A percentile compares a stretch with the other conserved stretches of the same genome.
phyloP scores from a whole-genome alignment of 164 flowering plant species.

The Aristolochia contorta region DNA sequence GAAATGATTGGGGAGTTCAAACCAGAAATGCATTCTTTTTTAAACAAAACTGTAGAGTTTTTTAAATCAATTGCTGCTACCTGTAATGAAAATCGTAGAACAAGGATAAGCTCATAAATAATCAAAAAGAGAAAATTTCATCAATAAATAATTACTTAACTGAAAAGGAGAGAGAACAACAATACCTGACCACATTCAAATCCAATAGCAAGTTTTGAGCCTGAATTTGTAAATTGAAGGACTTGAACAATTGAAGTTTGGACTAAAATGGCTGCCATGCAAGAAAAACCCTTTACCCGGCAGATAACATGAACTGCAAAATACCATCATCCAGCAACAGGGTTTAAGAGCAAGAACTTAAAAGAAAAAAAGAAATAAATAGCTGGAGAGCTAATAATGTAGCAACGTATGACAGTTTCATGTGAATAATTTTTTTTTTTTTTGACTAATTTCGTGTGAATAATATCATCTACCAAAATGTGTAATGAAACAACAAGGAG shows the following conservation, averaged over 20 bases:
- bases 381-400: neutral
- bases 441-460: too few relatives aligned
- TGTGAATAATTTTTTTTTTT: too few relatives aligned
- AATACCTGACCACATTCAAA: slow-evolving; percentile 64
- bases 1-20: slow-evolving; percentile 44
- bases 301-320: slow-evolving; percentile 30
- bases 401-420: neutral
- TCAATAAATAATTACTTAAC: neutral
- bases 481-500: too few relatives aligned
- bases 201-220: slow-evolving; percentile 65
- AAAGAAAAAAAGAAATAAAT: neutral
- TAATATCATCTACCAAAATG: too few relatives aligned
- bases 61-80: slow-evolving; percentile 55
- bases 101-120: neutral
- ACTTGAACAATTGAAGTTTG: slow-evolving; percentile 48
- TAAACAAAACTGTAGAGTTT: slow-evolving; percentile 39
- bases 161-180: neutral
- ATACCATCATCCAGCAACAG: neutral
- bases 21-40: slow-evolving; percentile 29
- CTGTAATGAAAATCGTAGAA: slow-evolving; percentile 29
- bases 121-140: too few relatives aligned
- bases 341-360: neutral
- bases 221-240: slow-evolving; percentile 38
- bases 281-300: slow-evolving; percentile 34
- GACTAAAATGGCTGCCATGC: slow-evolving; percentile 44